A percentile compares a stretch with the other conserved stretches of the same genome.
phyloP scores from a whole-genome alignment of 306 rosid species.

The Dicorynia guianensis region DNA sequence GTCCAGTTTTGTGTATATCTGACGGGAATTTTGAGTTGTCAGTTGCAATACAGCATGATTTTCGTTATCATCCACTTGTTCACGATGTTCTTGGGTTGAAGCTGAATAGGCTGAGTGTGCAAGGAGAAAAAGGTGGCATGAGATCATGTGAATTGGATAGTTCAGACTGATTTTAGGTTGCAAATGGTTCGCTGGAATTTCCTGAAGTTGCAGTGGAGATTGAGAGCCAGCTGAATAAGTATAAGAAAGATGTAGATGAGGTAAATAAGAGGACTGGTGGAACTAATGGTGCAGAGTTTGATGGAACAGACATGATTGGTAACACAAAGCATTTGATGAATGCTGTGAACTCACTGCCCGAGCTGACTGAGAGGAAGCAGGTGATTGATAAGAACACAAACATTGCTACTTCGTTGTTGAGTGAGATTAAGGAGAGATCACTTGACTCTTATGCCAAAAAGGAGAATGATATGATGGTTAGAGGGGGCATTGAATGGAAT shows the following conservation, averaged over 20 bases:
- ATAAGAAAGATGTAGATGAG: slow-evolving; percentile 95
- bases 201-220: slow-evolving; percentile 88
- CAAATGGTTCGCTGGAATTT: slow-evolving; percentile 76
- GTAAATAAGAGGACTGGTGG: slow-evolving; percentile 94
- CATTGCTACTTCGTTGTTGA: slow-evolving; percentile 88
- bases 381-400: slow-evolving; percentile 96
- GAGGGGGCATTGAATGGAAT: slow-evolving; percentile 79
- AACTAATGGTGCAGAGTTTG: slow-evolving; percentile 81
- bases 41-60: slow-evolving; percentile 95
- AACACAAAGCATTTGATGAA: slow-evolving; percentile 97
- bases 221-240: slow-evolving; percentile 83
- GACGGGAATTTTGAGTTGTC: slow-evolving; percentile 90
- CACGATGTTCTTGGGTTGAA: slow-evolving; percentile 91
- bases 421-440: slow-evolving; percentile 96
- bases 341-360: slow-evolving; percentile 96
- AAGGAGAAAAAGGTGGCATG: slow-evolving; percentile 66
- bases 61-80: slow-evolving; percentile 86
- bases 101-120: slow-evolving; percentile 78
- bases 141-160: slow-evolving; percentile 65
- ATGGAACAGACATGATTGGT: slow-evolving; percentile 91
- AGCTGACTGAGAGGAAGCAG: slow-evolving; percentile 91
- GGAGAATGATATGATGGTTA: slow-evolving; percentile 91
- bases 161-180: slow-evolving; percentile 64
- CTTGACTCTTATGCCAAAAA: slow-evolving; percentile 90
- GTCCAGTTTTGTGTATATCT: slow-evolving; percentile 87